Conservation (phyloP, 2,329 filamentous ascomycete genomes). For the Nemania sp. region DNA sequence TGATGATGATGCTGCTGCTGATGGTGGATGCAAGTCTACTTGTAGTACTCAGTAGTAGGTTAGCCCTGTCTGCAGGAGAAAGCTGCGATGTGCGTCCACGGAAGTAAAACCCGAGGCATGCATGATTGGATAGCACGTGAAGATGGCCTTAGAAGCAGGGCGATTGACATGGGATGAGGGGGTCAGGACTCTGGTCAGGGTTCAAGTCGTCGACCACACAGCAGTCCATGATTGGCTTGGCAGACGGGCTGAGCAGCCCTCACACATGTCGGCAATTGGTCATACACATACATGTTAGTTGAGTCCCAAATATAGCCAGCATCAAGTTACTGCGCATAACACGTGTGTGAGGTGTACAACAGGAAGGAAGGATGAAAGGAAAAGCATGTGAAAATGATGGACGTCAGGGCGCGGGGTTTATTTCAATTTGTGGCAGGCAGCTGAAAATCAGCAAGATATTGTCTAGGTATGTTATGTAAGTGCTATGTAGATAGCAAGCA, state of each 20-base stretch:
- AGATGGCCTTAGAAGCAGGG: neutral
- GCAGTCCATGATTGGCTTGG: slow-evolving; percentile 8
- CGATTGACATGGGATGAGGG: slow-evolving; percentile 1
- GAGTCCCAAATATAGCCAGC: slow-evolving; percentile 24
- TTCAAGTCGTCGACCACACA: slow-evolving; percentile 19
- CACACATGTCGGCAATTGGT: slow-evolving; percentile 25
- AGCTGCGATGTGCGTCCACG: slow-evolving; percentile 10
- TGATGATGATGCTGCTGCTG: slow-evolving; percentile 6
- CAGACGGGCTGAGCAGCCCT: slow-evolving; percentile 9
- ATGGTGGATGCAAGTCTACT: slow-evolving; percentile 5
- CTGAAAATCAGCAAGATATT: slow-evolving; percentile 21
- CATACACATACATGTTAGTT: slow-evolving; percentile 4
- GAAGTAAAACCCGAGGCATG: slow-evolving; percentile 4
- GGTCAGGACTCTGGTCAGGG: too few relatives aligned
- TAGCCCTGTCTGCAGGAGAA: slow-evolving; percentile 1
- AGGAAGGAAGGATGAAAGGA: neutral
- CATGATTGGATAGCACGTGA: neutral
- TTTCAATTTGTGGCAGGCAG: neutral
- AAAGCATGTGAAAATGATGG: slow-evolving; percentile 37
- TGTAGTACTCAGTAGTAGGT: neutral
- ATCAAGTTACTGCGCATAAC: slow-evolving; percentile 26
- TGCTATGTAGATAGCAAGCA: neutral
- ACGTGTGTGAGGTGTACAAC: slow-evolving; percentile 23
- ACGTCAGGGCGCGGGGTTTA: neutral
- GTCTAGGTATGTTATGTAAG: too few relatives aligned